These are phyloP conservation scores for Ustilago xerochloae DNA, from an alignment of 1,284 basidiomycete genomes.

Conservation along the genomic window DNA sequence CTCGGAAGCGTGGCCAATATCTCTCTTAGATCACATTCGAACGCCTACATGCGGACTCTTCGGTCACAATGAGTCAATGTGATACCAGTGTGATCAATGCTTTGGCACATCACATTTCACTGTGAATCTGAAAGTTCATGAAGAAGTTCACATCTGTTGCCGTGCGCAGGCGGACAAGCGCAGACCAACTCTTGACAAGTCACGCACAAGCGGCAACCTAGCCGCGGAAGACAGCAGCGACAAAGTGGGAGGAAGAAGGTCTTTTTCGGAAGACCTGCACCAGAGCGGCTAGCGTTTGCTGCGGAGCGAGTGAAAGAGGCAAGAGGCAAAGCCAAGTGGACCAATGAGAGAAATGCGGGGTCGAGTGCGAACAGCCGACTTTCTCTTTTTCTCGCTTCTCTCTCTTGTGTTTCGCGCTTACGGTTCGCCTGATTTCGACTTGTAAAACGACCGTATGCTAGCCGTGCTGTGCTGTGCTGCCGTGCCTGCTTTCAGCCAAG, in stretches of 20 bases:
- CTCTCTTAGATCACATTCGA: too few relatives aligned
- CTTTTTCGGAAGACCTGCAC: not conserved
- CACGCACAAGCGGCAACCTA: too few relatives aligned
- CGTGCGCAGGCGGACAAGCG: too few relatives aligned
- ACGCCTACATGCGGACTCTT: too few relatives aligned
- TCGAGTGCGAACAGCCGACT: not conserved
- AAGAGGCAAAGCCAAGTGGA: not conserved
- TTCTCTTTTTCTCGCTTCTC: not conserved
- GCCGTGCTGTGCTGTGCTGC: not conserved
- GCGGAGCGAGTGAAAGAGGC: not conserved
- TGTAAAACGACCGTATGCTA: too few relatives aligned
- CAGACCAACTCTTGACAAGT: too few relatives aligned
- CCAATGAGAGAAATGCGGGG: conserved; percentile 11
- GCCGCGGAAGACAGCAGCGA: too few relatives aligned
- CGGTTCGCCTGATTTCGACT: not conserved
- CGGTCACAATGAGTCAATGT: too few relatives aligned
- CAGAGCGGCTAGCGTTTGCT: not conserved
- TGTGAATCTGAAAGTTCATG: not conserved
- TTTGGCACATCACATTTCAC: not conserved
- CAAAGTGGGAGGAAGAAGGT: not conserved
- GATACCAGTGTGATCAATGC: too few relatives aligned
- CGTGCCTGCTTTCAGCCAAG: not conserved
- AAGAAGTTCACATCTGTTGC: too few relatives aligned
- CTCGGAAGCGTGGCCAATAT: too few relatives aligned
- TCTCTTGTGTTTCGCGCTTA: not conserved